phyloP scores from a whole-genome alignment of 257 asterid genomes.

The Anisodus acutangulus region DNA sequence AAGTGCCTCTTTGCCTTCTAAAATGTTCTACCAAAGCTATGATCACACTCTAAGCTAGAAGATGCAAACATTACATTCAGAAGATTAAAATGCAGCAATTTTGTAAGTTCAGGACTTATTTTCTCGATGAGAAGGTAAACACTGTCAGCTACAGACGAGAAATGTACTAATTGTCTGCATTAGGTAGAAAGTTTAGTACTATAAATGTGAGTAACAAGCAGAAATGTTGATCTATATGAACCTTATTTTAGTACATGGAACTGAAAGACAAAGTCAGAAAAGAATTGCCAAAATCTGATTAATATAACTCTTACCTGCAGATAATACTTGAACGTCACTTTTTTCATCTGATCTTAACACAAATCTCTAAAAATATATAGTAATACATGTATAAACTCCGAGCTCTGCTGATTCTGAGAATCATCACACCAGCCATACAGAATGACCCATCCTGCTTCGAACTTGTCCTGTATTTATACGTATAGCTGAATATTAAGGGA shows the following conservation, averaged over 20 bases:
- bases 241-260: background rate
- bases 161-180: background rate
- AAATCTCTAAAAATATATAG: conserved; percentile 15
- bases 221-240: background rate
- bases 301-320: conserved; percentile 7
- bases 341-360: background rate
- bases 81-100: background rate
- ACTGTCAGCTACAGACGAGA: background rate
- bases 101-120: background rate
- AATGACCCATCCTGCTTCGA: background rate
- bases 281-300: conserved; percentile 2
- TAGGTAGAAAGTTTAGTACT: background rate
- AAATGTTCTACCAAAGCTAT: background rate
- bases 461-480: background rate
- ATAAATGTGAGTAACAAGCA: background rate
- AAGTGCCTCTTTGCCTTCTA: background rate
- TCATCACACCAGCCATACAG: background rate
- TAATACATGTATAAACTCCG: conserved; percentile 13
- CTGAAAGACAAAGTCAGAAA: background rate
- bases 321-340: background rate
- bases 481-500: background rate
- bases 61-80: background rate
- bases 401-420: conserved; percentile 25
- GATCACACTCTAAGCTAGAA: background rate
- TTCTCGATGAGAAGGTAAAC: background rate